These are phyloP conservation scores for Neurospora sp. DNA, from an alignment of 495 filamentous ascomycete species.

Conservation along the genomic window DNA sequence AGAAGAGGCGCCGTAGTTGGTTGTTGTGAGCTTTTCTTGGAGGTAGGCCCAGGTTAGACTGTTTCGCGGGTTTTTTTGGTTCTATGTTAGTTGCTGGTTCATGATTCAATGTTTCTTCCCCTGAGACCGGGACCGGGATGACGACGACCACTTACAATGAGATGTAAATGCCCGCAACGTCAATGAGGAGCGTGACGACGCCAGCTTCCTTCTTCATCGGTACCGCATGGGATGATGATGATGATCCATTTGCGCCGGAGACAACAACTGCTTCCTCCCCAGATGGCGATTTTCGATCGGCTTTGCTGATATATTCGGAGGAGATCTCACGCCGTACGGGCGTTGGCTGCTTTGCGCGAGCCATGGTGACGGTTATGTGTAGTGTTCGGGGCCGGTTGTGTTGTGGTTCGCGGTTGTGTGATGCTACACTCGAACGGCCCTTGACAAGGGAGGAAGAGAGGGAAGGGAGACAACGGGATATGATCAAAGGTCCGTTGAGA, in stretches of 20 bases:
- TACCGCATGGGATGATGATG: not conserved
- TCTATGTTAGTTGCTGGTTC: constrained; percentile 3
- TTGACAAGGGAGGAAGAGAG: not conserved
- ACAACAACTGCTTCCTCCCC: not conserved
- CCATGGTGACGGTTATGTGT: constrained; percentile 48
- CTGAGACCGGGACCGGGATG: too few species aligned
- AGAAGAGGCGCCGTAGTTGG: constrained; percentile 52
- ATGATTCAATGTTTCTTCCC: too few species aligned
- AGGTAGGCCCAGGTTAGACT: constrained; percentile 93
- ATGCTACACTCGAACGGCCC: not conserved
- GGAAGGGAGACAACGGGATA: not conserved
- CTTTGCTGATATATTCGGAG: constrained; percentile 44
- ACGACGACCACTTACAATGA: constrained; percentile 64
- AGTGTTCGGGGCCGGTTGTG: not conserved
- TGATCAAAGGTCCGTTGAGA: not conserved
- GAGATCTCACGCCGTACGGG: constrained; percentile 57
- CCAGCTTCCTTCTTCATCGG: constrained; percentile 36
- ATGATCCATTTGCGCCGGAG: not conserved
- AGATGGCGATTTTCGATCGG: constrained; percentile 20
- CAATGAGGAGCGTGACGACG: constrained; percentile 66
- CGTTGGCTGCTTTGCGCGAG: constrained; percentile 57
- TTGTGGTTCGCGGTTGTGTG: not conserved
- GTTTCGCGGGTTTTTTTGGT: not conserved
- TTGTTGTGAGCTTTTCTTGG: constrained; percentile 96
- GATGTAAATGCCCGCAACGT: constrained; percentile 86